Percentiles rank a stretch among this genome's conserved stretches.
These are phyloP conservation scores for Colletotrichum destructivum DNA, from an alignment of 2,329 filamentous ascomycete genomes.

Conservation along the genomic window DNA sequence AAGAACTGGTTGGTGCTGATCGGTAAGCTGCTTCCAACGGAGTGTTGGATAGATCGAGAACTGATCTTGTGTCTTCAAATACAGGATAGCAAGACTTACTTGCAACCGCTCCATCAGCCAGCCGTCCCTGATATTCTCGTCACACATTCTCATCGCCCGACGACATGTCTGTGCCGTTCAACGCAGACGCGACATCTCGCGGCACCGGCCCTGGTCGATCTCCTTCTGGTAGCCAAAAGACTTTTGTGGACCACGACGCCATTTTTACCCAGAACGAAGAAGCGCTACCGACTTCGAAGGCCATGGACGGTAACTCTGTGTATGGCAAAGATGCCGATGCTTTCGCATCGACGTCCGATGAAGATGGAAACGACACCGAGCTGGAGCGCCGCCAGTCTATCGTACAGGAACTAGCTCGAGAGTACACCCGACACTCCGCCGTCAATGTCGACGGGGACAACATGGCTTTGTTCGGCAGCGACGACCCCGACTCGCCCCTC, in stretches of 20 bases:
- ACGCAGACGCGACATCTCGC: conserved; percentile 17
- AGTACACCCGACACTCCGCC: conserved; percentile 44
- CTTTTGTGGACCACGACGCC: conserved; percentile 33
- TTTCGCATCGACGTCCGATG: conserved; percentile 26
- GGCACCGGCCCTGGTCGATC: conserved; percentile 11
- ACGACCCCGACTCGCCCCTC: conserved; percentile 60
- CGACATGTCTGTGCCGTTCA: conserved; percentile 28
- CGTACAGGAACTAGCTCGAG: conserved; percentile 45
- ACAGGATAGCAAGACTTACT: conserved; percentile 34
- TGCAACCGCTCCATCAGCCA: conserved; percentile 39
- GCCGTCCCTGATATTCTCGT: neutral
- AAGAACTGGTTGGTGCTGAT: conserved; percentile 39
- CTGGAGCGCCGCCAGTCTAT: conserved; percentile 44
- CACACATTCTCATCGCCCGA: neutral
- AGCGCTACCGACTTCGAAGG: neutral
- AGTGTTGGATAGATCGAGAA: neutral
- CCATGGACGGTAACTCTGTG: neutral
- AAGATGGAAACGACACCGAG: conserved; percentile 40
- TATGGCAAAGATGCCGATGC: conserved; percentile 17
- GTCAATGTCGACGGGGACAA: conserved; percentile 45
- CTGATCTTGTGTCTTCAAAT: neutral
- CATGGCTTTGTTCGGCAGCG: conserved; percentile 46
- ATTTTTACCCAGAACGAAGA: conserved; percentile 2
- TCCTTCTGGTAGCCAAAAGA: conserved; percentile 39
- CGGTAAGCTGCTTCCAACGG: neutral